Evolutionary conservation across 768 basidiomycete species (phyloP).

Genomic region (Leccinum subgranulosum): DNA sequence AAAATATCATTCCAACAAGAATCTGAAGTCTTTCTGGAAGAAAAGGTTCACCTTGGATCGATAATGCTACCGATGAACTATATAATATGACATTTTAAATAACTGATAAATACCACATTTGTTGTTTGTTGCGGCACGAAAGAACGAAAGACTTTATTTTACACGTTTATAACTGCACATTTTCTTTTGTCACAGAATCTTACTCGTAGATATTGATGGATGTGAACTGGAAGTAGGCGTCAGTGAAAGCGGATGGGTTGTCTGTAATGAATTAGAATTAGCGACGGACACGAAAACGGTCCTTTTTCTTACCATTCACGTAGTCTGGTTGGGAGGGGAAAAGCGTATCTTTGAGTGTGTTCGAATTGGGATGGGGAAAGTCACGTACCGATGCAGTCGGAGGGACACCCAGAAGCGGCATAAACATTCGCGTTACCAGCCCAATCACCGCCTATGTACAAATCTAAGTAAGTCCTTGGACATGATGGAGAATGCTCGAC

Average conservation of each 20-base stretch:
- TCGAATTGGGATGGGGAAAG: no score
- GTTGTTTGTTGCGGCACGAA: background rate
- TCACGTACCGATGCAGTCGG: slow-evolving; percentile 26
- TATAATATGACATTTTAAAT: background rate
- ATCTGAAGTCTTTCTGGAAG: background rate
- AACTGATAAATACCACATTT: background rate
- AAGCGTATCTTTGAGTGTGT: background rate
- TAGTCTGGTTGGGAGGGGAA: slow-evolving; percentile 16
- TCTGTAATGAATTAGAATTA: slow-evolving; percentile 12
- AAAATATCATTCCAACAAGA: background rate
- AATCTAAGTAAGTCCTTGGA: background rate
- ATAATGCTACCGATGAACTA: background rate
- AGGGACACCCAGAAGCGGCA: slow-evolving; percentile 30
- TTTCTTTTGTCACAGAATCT: background rate
- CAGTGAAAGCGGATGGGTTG: slow-evolving; percentile 38
- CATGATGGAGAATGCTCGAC: background rate
- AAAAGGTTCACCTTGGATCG: background rate
- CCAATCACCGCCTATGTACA: slow-evolving; percentile 27
- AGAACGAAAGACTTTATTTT: background rate
- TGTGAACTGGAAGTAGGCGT: slow-evolving; percentile 42
- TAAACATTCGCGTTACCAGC: slow-evolving; percentile 28
- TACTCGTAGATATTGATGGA: slow-evolving; percentile 38
- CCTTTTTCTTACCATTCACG: slow-evolving; percentile 21
- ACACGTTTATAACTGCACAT: background rate
- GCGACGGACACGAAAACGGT: background rate